Percentiles rank a stretch among this genome's conserved stretches.
Conservation (phyloP, 1,139 yeast genomes). For the Saccharomycopsis crataegensis region DNA sequence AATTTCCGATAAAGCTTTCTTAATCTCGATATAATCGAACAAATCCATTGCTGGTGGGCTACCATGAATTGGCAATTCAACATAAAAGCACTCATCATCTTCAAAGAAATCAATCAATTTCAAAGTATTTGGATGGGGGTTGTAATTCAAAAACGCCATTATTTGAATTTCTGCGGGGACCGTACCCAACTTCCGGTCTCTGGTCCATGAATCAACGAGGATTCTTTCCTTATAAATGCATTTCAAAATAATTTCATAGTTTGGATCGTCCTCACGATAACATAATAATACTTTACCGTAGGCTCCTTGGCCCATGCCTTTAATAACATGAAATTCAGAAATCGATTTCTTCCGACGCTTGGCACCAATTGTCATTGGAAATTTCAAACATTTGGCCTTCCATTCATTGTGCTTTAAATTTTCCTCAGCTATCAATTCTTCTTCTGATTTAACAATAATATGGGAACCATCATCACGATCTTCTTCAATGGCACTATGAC, state of each 20-base stretch:
- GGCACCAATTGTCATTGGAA: slow-evolving; percentile 55
- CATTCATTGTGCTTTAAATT: slow-evolving; percentile 35
- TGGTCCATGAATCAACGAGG: slow-evolving; percentile 93
- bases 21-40: slow-evolving; percentile 83
- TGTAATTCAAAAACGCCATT: slow-evolving; percentile 66
- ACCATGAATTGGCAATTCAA: slow-evolving; percentile 89
- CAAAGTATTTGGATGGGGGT: slow-evolving; percentile 83
- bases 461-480: not conserved
- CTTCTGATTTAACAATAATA: slow-evolving; percentile 27
- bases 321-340: slow-evolving; percentile 59
- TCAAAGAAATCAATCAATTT: slow-evolving; percentile 85
- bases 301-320: slow-evolving; percentile 92
- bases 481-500: not conserved
- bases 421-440: slow-evolving; percentile 38
- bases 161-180: slow-evolving; percentile 93
- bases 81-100: slow-evolving; percentile 78
- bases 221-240: slow-evolving; percentile 89
- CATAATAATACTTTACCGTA: slow-evolving; percentile 89
- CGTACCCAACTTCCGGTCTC: slow-evolving; percentile 85
- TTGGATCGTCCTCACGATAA: slow-evolving; percentile 53
- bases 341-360: slow-evolving; percentile 60
- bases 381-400: slow-evolving; percentile 33
- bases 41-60: slow-evolving; percentile 83
- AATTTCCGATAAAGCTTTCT: slow-evolving; percentile 65
- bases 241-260: slow-evolving; percentile 69